phyloP scores from a whole-genome alignment of 176 grass and related monocot genomes.

The Luzula sylvatica region DNA sequence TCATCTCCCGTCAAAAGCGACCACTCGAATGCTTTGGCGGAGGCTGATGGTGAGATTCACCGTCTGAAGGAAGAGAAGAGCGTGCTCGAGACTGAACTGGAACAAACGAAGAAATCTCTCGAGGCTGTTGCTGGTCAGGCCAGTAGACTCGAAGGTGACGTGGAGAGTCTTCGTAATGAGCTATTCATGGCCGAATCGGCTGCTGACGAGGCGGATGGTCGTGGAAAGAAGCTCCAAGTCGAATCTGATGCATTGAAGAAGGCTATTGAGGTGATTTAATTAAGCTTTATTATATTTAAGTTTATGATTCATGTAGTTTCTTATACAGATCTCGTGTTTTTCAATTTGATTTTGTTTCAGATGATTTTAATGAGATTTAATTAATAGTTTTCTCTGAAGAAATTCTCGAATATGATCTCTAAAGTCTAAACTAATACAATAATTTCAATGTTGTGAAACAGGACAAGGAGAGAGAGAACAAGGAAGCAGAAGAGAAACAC shows the following conservation, averaged over 20 bases:
- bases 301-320: no score
- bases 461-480: neutral
- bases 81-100: neutral
- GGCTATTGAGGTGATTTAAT: constrained; percentile 8
- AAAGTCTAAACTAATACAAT: no score
- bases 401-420: no score
- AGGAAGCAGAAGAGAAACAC: constrained; percentile 3
- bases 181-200: neutral
- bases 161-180: constrained; percentile 5
- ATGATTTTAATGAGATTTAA: no score
- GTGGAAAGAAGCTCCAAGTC: neutral
- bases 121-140: constrained; percentile 4
- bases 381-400: no score
- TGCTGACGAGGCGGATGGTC: neutral
- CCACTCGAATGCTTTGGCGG: neutral
- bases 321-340: no score
- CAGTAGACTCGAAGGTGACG: constrained; percentile 13
- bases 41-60: neutral
- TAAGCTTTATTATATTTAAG: neutral
- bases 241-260: constrained; percentile 9
- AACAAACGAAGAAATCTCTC: neutral
- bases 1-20: constrained; percentile 9
- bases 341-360: no score
- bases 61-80: constrained; percentile 2
- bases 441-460: neutral